phyloP scores from a whole-genome alignment of 2,329 filamentous ascomycete species.

The Tolypocladium ophioglossoides region DNA sequence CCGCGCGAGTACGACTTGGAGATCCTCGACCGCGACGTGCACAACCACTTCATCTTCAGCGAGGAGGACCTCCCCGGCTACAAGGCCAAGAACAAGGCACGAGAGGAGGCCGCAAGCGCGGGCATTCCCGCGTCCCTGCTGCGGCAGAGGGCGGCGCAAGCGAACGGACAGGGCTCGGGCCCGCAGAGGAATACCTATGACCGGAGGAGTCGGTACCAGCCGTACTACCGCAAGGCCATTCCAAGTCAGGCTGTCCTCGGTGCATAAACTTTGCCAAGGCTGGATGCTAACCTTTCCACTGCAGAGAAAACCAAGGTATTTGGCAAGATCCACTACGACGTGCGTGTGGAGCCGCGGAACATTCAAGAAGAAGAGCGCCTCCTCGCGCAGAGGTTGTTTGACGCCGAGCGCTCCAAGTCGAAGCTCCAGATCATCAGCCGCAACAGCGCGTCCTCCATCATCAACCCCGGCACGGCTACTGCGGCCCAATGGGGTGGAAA shows the following conservation, averaged over 20 bases:
- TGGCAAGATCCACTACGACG: constrained; percentile 64
- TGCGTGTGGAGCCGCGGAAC: constrained; percentile 62
- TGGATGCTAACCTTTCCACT: constrained; percentile 9
- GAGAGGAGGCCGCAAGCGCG: constrained; percentile 44
- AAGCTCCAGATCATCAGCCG: constrained; percentile 40
- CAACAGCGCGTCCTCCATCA: constrained; percentile 37
- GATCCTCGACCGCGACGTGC: constrained; percentile 50
- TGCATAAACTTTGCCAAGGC: background rate
- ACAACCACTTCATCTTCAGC: constrained; percentile 85
- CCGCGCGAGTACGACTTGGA: constrained; percentile 83
- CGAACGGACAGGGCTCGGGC: background rate
- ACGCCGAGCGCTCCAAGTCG: constrained; percentile 38
- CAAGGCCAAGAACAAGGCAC: constrained; percentile 37
- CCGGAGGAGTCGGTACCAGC: constrained; percentile 35
- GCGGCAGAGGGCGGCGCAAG: constrained; percentile 22
- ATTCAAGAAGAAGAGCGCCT: constrained; percentile 59
- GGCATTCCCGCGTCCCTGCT: constrained; percentile 49
- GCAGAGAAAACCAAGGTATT: constrained; percentile 68
- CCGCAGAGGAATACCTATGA: constrained; percentile 34
- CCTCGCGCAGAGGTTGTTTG: constrained; percentile 44
- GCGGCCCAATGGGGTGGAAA: constrained; percentile 27
- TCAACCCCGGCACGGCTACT: constrained; percentile 41
- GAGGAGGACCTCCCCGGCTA: constrained; percentile 73
- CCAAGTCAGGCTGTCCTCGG: constrained; percentile 48
- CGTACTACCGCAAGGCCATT: constrained; percentile 61